These are phyloP conservation scores for Helotiales sp. DNA, from an alignment of 2,329 filamentous ascomycete genomes.

Conservation along the genomic window DNA sequence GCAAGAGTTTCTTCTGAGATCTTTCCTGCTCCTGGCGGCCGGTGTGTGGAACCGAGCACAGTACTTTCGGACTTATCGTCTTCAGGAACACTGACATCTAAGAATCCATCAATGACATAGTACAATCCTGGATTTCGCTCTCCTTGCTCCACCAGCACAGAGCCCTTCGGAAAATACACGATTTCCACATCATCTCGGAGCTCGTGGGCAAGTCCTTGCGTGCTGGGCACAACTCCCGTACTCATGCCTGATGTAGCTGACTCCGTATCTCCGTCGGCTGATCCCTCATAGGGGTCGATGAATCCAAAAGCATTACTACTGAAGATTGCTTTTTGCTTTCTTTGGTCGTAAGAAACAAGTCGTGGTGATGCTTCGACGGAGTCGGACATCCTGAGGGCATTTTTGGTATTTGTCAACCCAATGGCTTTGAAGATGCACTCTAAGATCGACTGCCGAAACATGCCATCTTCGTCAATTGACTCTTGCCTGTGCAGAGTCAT, in stretches of 20 bases:
- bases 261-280: slow-evolving; percentile 80
- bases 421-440: slow-evolving; percentile 96
- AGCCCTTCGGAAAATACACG: slow-evolving; percentile 93
- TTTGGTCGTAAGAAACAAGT: slow-evolving; percentile 80
- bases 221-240: slow-evolving; percentile 58
- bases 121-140: slow-evolving; percentile 96
- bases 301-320: slow-evolving; percentile 85
- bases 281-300: slow-evolving; percentile 80
- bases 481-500: slow-evolving; percentile 69
- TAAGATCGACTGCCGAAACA: slow-evolving; percentile 87
- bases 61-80: slow-evolving; percentile 41
- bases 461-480: slow-evolving; percentile 79
- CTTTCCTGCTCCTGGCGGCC: slow-evolving; percentile 22
- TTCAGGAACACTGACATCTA: slow-evolving; percentile 86
- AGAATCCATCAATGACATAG: slow-evolving; percentile 95
- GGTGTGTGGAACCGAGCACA: slow-evolving; percentile 31
- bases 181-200: slow-evolving; percentile 93
- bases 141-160: slow-evolving; percentile 92
- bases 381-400: slow-evolving; percentile 63
- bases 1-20: slow-evolving; percentile 40
- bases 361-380: slow-evolving; percentile 86
- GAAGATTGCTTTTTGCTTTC: slow-evolving; percentile 76
- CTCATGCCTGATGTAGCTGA: slow-evolving; percentile 74
- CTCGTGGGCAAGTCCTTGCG: slow-evolving; percentile 70
- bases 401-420: slow-evolving; percentile 71